phyloP scores from a whole-genome alignment of 1,284 basidiomycete species.

The Marasmius sp. region DNA sequence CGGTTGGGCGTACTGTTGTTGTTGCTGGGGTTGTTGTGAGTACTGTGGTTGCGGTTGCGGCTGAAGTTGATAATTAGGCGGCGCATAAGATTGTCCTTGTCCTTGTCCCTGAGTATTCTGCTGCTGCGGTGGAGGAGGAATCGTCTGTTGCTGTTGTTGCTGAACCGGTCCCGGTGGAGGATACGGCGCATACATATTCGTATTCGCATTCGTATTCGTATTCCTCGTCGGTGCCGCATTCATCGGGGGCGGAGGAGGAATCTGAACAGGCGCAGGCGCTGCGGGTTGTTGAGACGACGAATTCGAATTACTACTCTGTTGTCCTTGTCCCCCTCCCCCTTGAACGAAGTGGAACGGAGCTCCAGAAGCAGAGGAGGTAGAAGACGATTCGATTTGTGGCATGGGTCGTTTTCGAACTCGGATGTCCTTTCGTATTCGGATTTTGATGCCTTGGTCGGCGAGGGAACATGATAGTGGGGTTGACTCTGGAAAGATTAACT shows the following conservation, averaged over 20 bases:
- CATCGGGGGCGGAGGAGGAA: neutral
- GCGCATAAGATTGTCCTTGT: too few species aligned
- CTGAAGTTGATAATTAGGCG: neutral
- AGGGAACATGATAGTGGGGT: slow-evolving; percentile 86
- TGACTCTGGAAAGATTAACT: slow-evolving; percentile 67
- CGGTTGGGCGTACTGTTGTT: neutral
- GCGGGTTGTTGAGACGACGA: neutral
- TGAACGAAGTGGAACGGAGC: too few species aligned
- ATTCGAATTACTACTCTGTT: neutral
- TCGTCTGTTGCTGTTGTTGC: neutral
- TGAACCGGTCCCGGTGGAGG: neutral
- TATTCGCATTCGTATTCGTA: neutral
- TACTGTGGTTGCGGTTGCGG: neutral
- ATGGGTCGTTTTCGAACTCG: slow-evolving; percentile 71
- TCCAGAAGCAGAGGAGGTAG: neutral
- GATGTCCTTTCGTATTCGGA: slow-evolving; percentile 88
- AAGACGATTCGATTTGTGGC: slow-evolving; percentile 14
- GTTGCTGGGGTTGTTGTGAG: neutral
- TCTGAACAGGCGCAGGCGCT: neutral
- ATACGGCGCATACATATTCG: neutral
- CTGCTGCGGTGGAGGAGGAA: too few species aligned
- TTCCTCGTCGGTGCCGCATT: neutral
- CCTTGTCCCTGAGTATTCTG: too few species aligned
- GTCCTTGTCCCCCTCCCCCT: neutral
- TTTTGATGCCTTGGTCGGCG: slow-evolving; percentile 91